Base-by-base conservation (phyloP, 2,329 filamentous ascomycete species). In the Biscogniauxia marginata region DNA sequence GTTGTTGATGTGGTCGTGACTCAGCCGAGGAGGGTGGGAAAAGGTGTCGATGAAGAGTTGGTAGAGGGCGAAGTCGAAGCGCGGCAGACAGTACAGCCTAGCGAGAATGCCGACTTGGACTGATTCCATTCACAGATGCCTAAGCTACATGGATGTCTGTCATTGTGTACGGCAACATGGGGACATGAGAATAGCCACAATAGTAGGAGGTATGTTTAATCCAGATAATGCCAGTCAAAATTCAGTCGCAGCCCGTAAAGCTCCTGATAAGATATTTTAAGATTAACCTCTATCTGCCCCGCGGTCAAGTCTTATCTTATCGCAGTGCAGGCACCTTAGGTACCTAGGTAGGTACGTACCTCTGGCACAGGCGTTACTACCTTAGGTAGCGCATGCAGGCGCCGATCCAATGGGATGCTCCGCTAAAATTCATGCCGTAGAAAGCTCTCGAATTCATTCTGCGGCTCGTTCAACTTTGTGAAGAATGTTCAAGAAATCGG, bases 371-470 rank as follows among this genome's bases (percentile, higher is more conserved):
- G 21, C 45, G 8, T 21, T n/a, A 13, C 23, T 9, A 6, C 18
- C 11, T 30, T 3, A 21, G n/a, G n/a, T n/a, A n/a, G n/a, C n/a
- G n/a, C n/a, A 39, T 39, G 30, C 30, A 39, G 13, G 30, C 30
- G 11, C 30, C 30, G 30, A 39, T 39, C 30, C 30, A 39, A 39
- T 39, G 13, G 30, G 2, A 16, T 39, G 11, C 30, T n/a, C 30
- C 30, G 30, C 30, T 39, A 39, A 39, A 22, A 19, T 7, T 45
- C 18, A 51, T 44, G 18, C 45, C 53, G 49, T 62, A 49, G 62
- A 64, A 64, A 64, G 62, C 62, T 62, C 60, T 62, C 56, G 62
- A 64, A 64, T 59, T 59, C 53, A 58, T 54, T 58, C 60, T 58
- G 54, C 55, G 48, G 55, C 25, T 30, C 21, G n/a, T 21, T 20